Conservation (phyloP, 2,329 filamentous ascomycete species). For the Pseudogymnoascus verrucosus region DNA sequence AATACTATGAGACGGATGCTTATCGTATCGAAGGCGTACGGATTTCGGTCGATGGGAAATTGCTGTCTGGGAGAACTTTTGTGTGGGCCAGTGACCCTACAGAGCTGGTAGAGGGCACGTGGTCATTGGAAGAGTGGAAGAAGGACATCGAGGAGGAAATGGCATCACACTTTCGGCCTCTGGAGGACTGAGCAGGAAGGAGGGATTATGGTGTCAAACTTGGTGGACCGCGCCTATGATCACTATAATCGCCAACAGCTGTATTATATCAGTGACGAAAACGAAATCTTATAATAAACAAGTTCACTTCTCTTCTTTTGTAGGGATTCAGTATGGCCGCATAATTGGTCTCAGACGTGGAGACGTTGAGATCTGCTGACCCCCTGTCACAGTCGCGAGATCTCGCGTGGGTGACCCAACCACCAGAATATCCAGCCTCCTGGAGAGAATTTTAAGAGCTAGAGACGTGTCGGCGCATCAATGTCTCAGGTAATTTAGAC, state of each 20-base stretch:
- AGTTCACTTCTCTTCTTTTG: neutral
- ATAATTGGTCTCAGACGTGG: neutral
- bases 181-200: conserved; percentile 7
- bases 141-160: conserved; percentile 17
- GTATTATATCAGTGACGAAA: neutral
- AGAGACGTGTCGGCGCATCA: neutral
- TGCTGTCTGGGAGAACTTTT: conserved; percentile 14
- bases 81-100: conserved; percentile 12
- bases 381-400: neutral
- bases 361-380: neutral
- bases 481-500: neutral
- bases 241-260: neutral
- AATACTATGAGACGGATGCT: conserved; percentile 15
- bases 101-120: conserved; percentile 15
- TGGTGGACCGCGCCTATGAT: neutral
- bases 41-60: conserved; percentile 12
- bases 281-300: neutral
- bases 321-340: neutral
- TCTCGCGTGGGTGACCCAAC: neutral
- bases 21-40: conserved; percentile 15
- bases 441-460: neutral
- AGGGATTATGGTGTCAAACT: neutral
- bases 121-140: conserved; percentile 18
- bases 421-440: neutral
- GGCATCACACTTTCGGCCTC: conserved; percentile 17